Base-by-base conservation (phyloP, 768 basidiomycete species). In the Amanita pallidorosea region DNA sequence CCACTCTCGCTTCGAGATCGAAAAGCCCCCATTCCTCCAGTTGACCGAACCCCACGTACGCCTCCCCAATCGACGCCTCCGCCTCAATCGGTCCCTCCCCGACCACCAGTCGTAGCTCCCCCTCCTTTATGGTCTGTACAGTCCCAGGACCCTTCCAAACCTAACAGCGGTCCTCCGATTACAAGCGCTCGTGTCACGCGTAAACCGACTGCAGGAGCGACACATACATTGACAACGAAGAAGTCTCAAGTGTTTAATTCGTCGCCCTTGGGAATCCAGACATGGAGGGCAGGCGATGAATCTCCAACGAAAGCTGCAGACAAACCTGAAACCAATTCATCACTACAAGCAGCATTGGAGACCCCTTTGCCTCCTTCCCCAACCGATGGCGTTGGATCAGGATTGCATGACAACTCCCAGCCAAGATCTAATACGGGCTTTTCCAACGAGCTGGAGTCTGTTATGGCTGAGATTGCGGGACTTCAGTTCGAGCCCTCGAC, bases 231-330 rank as follows among this genome's bases (percentile, higher is more conserved):
- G 18, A 50, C 25, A n/a, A 42, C 49, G 35, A 42, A 44, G 34
- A 40, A 22, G 22, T 44, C 50, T 45, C 50, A 51, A 45, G 50
- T 51, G 4, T 37, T 51, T 23, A 51, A 51, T 44, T 31, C 50
- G 11, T 51, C 50, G 11, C 50, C 50, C 7, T 35, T 51, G 34
- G 42, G 20, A 2, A 45, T 15, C 4, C 50, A 51, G 34, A 43
- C 49, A n/a, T 51, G 50, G 50, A 44, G 36, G 36, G 29, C 50
- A 15, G 50, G 31, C 18, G 49, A 51, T 7, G 29, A 20, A 27
- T 27, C 50, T 20, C 38, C 49, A 7, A 15, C 27, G 20, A 36
- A 7, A 7, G 29, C n/a, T 29, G n/a, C 7, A 38, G 22, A 18
- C 17, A 18, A 18, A 11, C 40, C 47, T 2, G 47, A 20, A n/a